Evolutionary conservation across 306 rosid genomes (phyloP).

Genomic region (Cucurbita pepo): DNA sequence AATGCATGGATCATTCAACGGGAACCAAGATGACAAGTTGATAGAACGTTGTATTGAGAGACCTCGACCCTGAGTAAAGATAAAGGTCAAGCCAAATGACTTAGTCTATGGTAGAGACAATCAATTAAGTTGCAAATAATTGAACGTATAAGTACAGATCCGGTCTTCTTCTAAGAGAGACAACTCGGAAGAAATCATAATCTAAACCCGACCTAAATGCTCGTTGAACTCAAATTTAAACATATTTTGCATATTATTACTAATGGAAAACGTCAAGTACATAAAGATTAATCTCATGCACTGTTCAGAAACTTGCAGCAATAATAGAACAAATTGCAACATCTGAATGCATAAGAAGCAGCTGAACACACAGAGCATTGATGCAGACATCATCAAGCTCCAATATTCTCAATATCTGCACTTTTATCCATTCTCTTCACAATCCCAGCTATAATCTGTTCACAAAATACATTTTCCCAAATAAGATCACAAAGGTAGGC

Average conservation of each 20-base stretch:
- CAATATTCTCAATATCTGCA: conserved; percentile 60
- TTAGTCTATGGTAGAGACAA: too few relatives aligned
- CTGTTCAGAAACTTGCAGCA: not conserved
- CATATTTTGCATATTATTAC: not conserved
- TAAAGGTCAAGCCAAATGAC: too few relatives aligned
- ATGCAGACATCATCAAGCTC: conserved; percentile 33
- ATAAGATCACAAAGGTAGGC: not conserved
- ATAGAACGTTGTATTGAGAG: too few relatives aligned
- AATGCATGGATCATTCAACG: too few relatives aligned
- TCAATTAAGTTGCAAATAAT: too few relatives aligned
- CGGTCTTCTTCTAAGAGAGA: too few relatives aligned
- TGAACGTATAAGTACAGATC: too few relatives aligned
- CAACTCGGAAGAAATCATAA: too few relatives aligned
- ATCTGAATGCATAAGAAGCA: not conserved
- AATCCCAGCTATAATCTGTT: conserved; percentile 89
- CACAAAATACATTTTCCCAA: not conserved
- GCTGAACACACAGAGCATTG: not conserved
- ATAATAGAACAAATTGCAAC: not conserved
- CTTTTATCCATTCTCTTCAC: conserved; percentile 73
- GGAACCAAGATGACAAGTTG: too few relatives aligned
- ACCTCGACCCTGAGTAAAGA: too few relatives aligned
- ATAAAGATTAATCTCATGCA: not conserved
- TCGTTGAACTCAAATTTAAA: too few relatives aligned
- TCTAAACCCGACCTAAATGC: too few relatives aligned
- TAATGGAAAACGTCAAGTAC: not conserved